phyloP scores from a whole-genome alignment of 2,329 filamentous ascomycete genomes.

The Alternaria sp. region DNA sequence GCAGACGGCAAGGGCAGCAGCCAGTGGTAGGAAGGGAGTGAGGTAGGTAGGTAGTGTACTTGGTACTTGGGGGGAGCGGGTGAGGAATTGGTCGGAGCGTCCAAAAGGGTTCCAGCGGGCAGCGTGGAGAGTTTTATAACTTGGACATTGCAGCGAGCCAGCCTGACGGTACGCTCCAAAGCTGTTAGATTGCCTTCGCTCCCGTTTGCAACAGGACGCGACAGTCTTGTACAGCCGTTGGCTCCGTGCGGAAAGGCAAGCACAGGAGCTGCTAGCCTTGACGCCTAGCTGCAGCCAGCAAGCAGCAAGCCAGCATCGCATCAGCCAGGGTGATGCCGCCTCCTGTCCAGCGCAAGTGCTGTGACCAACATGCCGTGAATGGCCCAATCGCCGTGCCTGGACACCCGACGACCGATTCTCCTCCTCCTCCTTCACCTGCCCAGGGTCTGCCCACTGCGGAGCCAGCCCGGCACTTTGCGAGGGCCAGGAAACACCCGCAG shows the following conservation, averaged over 20 bases:
- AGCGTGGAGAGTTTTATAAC: conserved; percentile 51
- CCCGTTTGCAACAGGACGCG: conserved; percentile 54
- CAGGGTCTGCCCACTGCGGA: conserved; percentile 11
- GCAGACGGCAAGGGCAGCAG: conserved; percentile 24
- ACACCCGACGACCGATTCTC: conserved; percentile 23
- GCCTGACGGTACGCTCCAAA: conserved; percentile 48
- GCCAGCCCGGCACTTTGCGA: conserved; percentile 25
- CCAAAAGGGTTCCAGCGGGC: conserved; percentile 44
- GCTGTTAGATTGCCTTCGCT: conserved; percentile 54
- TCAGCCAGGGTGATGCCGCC: conserved; percentile 38
- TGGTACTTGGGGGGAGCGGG: conserved; percentile 11
- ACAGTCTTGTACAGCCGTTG: conserved; percentile 53
- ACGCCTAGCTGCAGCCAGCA: conserved; percentile 35
- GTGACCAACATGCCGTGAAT: conserved; percentile 27
- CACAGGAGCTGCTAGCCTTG: conserved; percentile 43
- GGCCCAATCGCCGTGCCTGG: conserved; percentile 41
- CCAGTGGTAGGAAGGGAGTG: conserved; percentile 15
- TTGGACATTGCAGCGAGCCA: conserved; percentile 47
- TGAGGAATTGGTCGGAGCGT: conserved; percentile 42
- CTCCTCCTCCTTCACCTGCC: conserved; percentile 15
- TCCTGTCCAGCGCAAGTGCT: conserved; percentile 31
- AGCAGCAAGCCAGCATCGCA: conserved; percentile 27
- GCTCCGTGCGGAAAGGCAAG: conserved; percentile 51
- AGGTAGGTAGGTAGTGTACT: not conserved
- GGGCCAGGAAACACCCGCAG: conserved; percentile 34